A percentile compares a stretch with the other conserved stretches of the same genome.
phyloP scores from a whole-genome alignment of 192 early-diverging fungal species.

The Entomortierella beljakovae region DNA sequence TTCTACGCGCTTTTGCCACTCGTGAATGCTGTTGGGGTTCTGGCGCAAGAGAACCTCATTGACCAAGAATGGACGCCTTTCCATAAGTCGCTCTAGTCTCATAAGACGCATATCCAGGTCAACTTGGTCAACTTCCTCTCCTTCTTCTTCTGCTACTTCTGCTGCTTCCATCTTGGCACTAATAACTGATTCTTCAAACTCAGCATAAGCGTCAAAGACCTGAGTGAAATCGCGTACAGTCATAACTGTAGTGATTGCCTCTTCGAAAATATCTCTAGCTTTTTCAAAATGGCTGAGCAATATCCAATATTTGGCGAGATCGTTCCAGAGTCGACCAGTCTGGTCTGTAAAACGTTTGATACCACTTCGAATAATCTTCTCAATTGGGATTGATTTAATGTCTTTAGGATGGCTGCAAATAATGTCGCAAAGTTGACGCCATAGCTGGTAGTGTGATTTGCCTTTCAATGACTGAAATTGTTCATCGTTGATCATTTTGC shows the following conservation, averaged over 20 bases:
- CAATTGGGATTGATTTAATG: constrained; percentile 77
- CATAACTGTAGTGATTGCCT: constrained; percentile 81
- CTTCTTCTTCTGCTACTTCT: constrained; percentile 62
- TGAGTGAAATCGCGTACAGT: constrained; percentile 94
- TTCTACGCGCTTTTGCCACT: constrained; percentile 91
- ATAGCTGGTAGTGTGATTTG: constrained; percentile 79
- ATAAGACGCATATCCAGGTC: constrained; percentile 86
- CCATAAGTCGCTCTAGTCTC: constrained; percentile 92
- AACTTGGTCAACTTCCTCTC: constrained; percentile 63
- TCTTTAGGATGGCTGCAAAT: constrained; percentile 78
- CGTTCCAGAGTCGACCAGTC: constrained; percentile 90
- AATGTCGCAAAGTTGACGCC: constrained; percentile 88
- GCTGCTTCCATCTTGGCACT: constrained; percentile 80
- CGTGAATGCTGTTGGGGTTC: constrained; percentile 89
- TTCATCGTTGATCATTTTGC: constrained; percentile 78
- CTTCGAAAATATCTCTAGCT: constrained; percentile 95
- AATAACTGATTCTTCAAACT: constrained; percentile 89
- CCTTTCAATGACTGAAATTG: constrained; percentile 75
- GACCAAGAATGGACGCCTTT: constrained; percentile 91
- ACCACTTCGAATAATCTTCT: constrained; percentile 86
- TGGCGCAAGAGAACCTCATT: constrained; percentile 93
- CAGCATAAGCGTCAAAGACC: constrained; percentile 97
- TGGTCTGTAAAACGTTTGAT: constrained; percentile 85
- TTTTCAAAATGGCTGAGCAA: constrained; percentile 82
- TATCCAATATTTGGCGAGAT: constrained; percentile 86